Base-by-base conservation (phyloP, 2,329 filamentous ascomycete genomes). In the Cryphonectria japonica region DNA sequence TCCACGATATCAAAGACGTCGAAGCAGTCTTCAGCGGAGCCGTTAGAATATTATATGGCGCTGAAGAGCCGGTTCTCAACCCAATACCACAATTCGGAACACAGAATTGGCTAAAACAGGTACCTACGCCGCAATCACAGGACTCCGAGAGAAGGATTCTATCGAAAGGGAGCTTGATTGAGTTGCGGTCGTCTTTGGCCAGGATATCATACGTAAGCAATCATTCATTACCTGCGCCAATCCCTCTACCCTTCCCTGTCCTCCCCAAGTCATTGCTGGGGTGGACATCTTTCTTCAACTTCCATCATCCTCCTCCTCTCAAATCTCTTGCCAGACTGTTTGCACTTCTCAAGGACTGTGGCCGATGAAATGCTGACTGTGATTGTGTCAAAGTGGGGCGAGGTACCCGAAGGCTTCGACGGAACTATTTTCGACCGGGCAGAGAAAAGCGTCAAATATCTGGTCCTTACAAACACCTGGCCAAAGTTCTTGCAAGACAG, bases 401-500 rank as follows among this genome's bases (percentile, higher is more conserved):
- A 83, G 0, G 82, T 88, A 34, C 82, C 88, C 0, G 78, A 79
- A 0, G 78, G 72, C 0, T 92, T 91, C 69, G 80, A 84, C 65
- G 78, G 80, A 4, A 76, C 76, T 0, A 82, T 91, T 2, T 92
- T 92, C 75, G 88, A 91, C 75, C 82, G 80, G 4, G 87, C 89
- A 0, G 85, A 89, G 76, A 78, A 79, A n/a, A 86, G 85, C 74
- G 87, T 92, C 79, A 91, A 90, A 78, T 89, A 91, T 71, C 83
- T 92, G 7, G 89, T 92, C 2, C 80, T 91, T 71, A 91, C 89
- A 19, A 92, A 92, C 76, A 92, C 90, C 0, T 92, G 90, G 90
- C 86, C 86, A 41, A 88, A 86, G 76, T 89, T 86, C 74, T 82
- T 87, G 63, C 61, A 72, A 62, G 64, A 59, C 13, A 46, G 50